Percentiles rank a stretch among this genome's conserved stretches.
These are phyloP conservation scores for Urochloa ruziziensis DNA, from an alignment of 176 grass and related monocot species.

Conservation along the genomic window DNA sequence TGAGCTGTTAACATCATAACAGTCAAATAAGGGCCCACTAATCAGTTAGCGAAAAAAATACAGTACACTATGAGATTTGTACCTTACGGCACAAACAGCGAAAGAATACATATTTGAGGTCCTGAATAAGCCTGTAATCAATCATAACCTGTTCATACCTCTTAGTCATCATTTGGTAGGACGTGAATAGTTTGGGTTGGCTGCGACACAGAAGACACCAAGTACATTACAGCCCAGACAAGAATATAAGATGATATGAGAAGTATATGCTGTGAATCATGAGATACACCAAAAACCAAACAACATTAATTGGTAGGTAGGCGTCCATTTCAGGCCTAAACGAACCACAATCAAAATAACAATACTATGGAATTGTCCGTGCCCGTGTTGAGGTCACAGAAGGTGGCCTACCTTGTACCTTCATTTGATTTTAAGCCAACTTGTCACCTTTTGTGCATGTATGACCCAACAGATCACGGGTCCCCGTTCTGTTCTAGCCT, in stretches of 20 bases:
- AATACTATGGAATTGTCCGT: constrained; percentile 13
- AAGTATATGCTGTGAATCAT: not conserved
- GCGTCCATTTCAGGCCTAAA: constrained; percentile 19
- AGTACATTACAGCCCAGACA: not conserved
- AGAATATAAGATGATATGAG: not conserved
- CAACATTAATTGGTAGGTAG: not conserved
- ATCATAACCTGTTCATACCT: constrained; percentile 13
- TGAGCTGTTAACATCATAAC: constrained; percentile 19
- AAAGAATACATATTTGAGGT: not conserved
- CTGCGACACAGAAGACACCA: not conserved
- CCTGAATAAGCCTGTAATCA: not conserved
- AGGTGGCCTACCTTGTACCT: constrained; percentile 33
- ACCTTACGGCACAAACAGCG: constrained; percentile 13
- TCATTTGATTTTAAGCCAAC: constrained; percentile 19
- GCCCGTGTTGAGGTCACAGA: constrained; percentile 4
- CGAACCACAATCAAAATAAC: constrained; percentile 14
- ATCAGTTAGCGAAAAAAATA: not conserved
- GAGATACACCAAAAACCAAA: not conserved
- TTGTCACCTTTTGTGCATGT: constrained; percentile 29
- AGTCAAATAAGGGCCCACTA: constrained; percentile 18
- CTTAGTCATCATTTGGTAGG: constrained; percentile 31
- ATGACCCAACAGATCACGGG: constrained; percentile 45
- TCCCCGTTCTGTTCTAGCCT: not conserved
- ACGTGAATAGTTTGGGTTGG: not conserved
- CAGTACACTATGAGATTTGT: not conserved